These are phyloP conservation scores for Ceratobasidium sp. DNA, from an alignment of 1,284 basidiomycete genomes.

Conservation along the genomic window DNA sequence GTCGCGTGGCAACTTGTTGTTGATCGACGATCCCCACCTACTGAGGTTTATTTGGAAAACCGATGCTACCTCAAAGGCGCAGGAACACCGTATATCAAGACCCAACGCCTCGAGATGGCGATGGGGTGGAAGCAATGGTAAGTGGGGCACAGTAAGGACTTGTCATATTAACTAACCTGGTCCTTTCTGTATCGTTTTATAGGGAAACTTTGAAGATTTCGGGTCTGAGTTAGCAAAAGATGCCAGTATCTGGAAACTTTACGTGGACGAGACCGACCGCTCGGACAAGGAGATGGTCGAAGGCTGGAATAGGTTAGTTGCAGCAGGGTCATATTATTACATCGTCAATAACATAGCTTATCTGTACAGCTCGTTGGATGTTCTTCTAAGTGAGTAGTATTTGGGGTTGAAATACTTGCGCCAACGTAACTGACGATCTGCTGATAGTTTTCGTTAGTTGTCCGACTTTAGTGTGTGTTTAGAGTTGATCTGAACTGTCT, in stretches of 20 bases:
- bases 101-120: too few species aligned
- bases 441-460: background rate
- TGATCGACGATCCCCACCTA: too few species aligned
- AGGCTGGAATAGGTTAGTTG: slow-evolving; percentile 2
- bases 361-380: slow-evolving; percentile 1
- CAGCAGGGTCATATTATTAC: background rate
- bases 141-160: too few species aligned
- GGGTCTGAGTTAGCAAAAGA: slow-evolving; percentile 4
- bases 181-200: too few species aligned
- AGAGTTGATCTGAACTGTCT: background rate
- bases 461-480: background rate
- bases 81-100: too few species aligned
- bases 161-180: too few species aligned
- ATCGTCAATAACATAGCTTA: background rate
- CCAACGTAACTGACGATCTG: background rate
- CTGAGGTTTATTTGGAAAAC: too few species aligned
- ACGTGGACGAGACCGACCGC: background rate
- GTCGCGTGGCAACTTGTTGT: too few species aligned
- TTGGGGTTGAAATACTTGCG: background rate
- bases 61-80: too few species aligned
- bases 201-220: background rate
- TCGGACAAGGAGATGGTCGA: slow-evolving; percentile 18
- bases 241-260: background rate
- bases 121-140: too few species aligned
- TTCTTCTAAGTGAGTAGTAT: slow-evolving; percentile 4